Evolutionary conservation across 441 rosid species (phyloP).

Genomic region (Kokia cookei): DNA sequence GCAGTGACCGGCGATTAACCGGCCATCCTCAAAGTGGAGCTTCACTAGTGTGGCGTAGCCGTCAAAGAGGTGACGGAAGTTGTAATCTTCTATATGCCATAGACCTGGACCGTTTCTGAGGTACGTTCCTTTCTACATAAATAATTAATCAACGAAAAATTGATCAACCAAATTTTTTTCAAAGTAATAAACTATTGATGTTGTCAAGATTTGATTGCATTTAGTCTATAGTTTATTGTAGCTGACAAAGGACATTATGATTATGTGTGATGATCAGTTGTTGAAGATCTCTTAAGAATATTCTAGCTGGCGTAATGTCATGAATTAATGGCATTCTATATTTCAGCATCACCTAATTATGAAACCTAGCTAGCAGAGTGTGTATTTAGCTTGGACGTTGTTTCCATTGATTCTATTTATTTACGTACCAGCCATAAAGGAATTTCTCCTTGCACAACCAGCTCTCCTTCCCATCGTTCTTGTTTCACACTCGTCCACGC

Average conservation of each 20-base stretch:
- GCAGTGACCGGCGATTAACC: slow-evolving; percentile 63
- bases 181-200: background rate
- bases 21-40: slow-evolving; percentile 64
- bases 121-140: slow-evolving; percentile 83
- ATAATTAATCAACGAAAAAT: background rate
- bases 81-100: slow-evolving; percentile 76
- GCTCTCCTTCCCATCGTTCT: slow-evolving; percentile 90
- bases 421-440: slow-evolving; percentile 87
- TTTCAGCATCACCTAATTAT: too few species aligned
- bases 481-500: slow-evolving; percentile 90
- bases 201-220: background rate
- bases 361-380: too few species aligned
- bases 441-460: slow-evolving; percentile 64
- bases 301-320: background rate
- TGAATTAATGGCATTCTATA: background rate
- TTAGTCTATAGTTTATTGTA: background rate
- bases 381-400: too few species aligned
- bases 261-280: background rate
- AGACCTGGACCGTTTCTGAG: slow-evolving; percentile 91
- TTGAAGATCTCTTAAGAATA: background rate
- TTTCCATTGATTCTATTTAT: background rate
- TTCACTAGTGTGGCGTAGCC: slow-evolving; percentile 81
- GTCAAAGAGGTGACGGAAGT: slow-evolving; percentile 95
- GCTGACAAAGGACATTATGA: background rate
- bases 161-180: background rate